These are phyloP conservation scores for Rhododendron molle DNA, from an alignment of 148 eudicot genomes.

Conservation along the genomic window DNA sequence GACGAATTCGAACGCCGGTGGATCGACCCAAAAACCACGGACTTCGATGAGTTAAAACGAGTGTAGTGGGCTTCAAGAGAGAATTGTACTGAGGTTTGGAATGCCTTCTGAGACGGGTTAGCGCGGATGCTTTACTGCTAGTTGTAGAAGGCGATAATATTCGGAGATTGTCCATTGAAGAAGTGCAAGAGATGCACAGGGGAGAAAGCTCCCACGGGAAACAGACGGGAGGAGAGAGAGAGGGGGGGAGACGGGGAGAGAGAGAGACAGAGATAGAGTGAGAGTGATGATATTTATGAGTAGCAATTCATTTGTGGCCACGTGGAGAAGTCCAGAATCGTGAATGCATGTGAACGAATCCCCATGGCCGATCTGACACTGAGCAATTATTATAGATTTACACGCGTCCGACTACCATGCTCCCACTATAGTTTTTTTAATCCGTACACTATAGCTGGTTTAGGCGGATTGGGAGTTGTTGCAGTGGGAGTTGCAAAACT, in stretches of 20 bases:
- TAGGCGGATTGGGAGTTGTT: too few species aligned
- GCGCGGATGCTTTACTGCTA: slow-evolving; percentile 4
- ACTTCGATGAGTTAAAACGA: neutral
- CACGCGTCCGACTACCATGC: too few species aligned
- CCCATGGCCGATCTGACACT: too few species aligned
- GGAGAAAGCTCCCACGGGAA: neutral
- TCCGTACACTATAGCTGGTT: too few species aligned
- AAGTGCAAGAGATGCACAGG: neutral
- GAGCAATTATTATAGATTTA: too few species aligned
- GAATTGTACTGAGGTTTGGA: neutral
- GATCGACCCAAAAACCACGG: slow-evolving; percentile 18
- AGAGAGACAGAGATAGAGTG: neutral
- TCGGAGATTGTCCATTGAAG: slow-evolving; percentile 38
- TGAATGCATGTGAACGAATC: too few species aligned
- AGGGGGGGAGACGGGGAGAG: neutral
- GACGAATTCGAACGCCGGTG: neutral
- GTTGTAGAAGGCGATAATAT: slow-evolving; percentile 18
- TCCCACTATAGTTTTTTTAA: too few species aligned
- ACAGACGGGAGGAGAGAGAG: neutral
- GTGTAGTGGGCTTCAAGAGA: slow-evolving; percentile 8
- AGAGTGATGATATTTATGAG: neutral
- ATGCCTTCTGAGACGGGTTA: slow-evolving; percentile 13
- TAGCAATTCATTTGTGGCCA: neutral
- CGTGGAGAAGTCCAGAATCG: neutral
- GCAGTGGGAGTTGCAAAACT: too few species aligned